Base-by-base conservation (phyloP, 768 basidiomycete species). In the Leccinum arenicola region DNA sequence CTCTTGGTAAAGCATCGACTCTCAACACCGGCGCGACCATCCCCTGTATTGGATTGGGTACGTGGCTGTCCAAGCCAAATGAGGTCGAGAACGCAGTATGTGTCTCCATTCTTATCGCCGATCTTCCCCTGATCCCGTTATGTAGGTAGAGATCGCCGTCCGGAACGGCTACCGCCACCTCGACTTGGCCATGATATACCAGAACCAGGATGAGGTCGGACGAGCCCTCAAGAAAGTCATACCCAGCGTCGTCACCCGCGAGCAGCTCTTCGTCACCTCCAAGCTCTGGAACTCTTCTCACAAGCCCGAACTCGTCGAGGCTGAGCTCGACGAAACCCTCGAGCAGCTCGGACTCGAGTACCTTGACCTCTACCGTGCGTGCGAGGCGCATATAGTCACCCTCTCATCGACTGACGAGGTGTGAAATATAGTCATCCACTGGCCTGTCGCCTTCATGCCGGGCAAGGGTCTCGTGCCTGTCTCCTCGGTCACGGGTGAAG, bases 251-350 rank as follows among this genome's bases (percentile, higher is more conserved):
- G 89, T 92, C 60, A 82, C 85, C 68, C 88, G 92, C 63, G 84
- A 89, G 69, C 86, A 94, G 14, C 80, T 93, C 56, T 92, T 88
- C 73, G 85, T 90, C 72, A 91, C 89, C 3, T 85, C 84, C 47
- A 91, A 95, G 73, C 80, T 92, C 50, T 94, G 92, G 92, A 93
- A 93, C 74, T 78, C 80, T 50, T 77, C 82, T 10, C 91, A 91
- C 68, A 80, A 79, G 59, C 85, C 88, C 5, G 78, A 81, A 8
- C 71, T 79, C 53, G 90, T 89, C 29, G 88, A 87, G 77, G 83
- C 81, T 52, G 88, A 86, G 64, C 84, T 94, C 50, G 84, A 94
- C 54, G 84, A 85, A 74, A 91, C 90, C 15, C 80, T 95, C 19
- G 68, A 72, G 56, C 86, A 89, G 68, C 83, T 95, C 45, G 88